These are phyloP conservation scores for Arabidopsis lyrata DNA, from an alignment of 441 rosid genomes.

Conservation along the genomic window DNA sequence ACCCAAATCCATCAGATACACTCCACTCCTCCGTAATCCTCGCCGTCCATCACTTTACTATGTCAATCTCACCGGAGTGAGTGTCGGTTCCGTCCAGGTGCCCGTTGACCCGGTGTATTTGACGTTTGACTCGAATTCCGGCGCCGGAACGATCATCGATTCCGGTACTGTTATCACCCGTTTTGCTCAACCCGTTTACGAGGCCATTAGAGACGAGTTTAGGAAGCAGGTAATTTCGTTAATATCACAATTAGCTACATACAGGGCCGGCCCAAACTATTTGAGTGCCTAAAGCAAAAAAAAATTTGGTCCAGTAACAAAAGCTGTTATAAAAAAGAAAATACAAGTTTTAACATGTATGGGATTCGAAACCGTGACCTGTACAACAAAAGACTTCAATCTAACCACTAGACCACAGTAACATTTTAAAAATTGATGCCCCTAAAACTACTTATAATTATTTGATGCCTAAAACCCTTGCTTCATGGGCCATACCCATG, in stretches of 20 bases:
- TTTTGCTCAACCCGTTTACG: conserved; percentile 64
- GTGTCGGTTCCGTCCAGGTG: conserved; percentile 63
- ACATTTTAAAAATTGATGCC: too few species aligned
- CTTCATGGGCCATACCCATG: too few species aligned
- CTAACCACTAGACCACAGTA: too few species aligned
- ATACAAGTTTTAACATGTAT: too few species aligned
- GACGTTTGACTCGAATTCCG: conserved; percentile 64
- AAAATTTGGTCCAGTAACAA: too few species aligned
- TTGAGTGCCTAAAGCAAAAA: too few species aligned
- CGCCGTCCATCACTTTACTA: conserved; percentile 88
- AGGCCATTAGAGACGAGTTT: conserved; percentile 72
- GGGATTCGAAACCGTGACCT: too few species aligned
- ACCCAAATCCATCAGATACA: conserved; percentile 65
- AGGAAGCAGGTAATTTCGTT: conserved; percentile 58
- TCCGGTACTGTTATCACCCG: conserved; percentile 91
- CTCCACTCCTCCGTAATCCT: conserved; percentile 70
- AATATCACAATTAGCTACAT: not conserved
- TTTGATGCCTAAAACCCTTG: too few species aligned
- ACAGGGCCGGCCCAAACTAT: too few species aligned
- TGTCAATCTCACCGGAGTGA: conserved; percentile 77
- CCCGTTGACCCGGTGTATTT: conserved; percentile 54
- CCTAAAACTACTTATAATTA: too few species aligned
- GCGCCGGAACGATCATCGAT: conserved; percentile 84
- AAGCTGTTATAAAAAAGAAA: too few species aligned
- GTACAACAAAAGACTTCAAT: too few species aligned